Evolutionary conservation across 306 rosid genomes (phyloP).

Genomic region (cucumber (Cucumis sativus)): DNA sequence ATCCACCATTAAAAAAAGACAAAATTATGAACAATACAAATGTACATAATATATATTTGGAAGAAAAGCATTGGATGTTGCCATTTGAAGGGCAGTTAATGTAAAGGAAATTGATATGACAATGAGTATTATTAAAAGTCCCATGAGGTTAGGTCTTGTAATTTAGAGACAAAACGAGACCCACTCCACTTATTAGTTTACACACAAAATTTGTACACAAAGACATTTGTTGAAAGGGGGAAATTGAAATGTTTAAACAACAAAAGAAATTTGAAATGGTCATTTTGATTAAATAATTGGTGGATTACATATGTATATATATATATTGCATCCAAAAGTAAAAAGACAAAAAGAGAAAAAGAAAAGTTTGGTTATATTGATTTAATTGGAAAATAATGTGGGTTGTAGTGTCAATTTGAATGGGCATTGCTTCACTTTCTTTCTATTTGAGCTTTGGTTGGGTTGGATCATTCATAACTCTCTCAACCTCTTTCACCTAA

Average conservation of each 20-base stretch:
- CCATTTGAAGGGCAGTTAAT: not conserved
- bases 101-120: not conserved
- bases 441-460: not conserved
- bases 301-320: not conserved
- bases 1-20: not conserved
- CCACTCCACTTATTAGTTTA: not conserved
- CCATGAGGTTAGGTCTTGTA: not conserved
- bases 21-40: not conserved
- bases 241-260: not conserved
- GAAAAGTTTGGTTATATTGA: not conserved
- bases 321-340: not conserved
- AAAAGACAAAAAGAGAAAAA: not conserved
- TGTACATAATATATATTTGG: not conserved
- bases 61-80: not conserved
- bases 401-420: not conserved
- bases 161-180: not conserved
- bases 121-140: not conserved
- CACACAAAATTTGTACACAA: not conserved
- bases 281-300: not conserved
- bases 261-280: not conserved
- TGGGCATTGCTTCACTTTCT: not conserved
- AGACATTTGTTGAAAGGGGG: not conserved
- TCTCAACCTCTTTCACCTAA: not conserved
- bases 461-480: not conserved
- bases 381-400: not conserved